Evolutionary conservation across 225 moss, liverwort and hornwort species (phyloP), one percentile per base, ranked within the genome.

Genomic region (Pseudoscleropodium purum): DNA sequence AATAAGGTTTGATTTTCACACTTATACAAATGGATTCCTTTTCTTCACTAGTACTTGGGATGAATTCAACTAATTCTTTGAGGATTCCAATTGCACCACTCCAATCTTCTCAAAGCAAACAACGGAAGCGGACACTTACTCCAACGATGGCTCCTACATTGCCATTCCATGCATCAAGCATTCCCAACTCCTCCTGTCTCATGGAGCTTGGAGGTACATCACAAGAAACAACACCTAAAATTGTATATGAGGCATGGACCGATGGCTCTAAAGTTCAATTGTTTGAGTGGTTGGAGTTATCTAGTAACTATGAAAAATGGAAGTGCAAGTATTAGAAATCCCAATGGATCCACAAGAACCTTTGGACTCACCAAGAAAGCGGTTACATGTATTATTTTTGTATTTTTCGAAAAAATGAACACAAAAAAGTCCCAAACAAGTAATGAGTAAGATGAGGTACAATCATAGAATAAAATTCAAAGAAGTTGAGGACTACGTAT

Each of bases 261-360:
- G 1, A n/a, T n/a, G 21, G 0, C 21, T 20, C 21, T 68, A 1
- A 24, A 0, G 4, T 2, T 0, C 8, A 39, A 0, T 14, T 39
- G 13, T 70, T 24, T 14, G 7, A 65, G 65, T 33, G 8, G 33
- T 33, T 65, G 16, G 33, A 65, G 2, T 30, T 63, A 30, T 30
- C 30, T 0, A 2, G 31, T 4, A 65, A 65, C 17, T 33, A 65
- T 33, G 33, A 33, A 15, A 64, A 64, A 31, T 64, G 8, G 33
- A 64, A 64, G 8, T 17, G 17, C 4, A 33, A 1, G 17, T 5
- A 64, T 33, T 9, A 33, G 17, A 17, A 65, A 33, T 1, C 5
- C 33, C 8, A 33, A 65, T 33, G 8, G 65, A 65, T 65, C 33
- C 2, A 33, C 33, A 8, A 33, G 9, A 9, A 17, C 9, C 17